Evolutionary conservation across 306 rosid species (phyloP).

Genomic region (Prunus mume): DNA sequence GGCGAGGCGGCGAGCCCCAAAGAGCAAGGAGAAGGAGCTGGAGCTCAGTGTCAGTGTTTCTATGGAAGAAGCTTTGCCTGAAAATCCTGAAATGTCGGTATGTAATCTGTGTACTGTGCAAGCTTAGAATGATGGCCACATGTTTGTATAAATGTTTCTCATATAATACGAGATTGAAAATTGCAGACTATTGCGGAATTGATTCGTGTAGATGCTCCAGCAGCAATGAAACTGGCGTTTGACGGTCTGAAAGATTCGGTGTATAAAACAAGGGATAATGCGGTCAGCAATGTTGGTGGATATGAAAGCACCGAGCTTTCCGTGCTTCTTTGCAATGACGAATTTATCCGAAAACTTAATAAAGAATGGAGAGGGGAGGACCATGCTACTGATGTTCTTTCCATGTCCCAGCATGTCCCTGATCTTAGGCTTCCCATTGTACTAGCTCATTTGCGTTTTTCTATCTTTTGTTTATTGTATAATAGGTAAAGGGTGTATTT

Average conservation of each 20-base stretch:
- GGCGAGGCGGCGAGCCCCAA: conserved; percentile 39
- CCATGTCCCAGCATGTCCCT: conserved; percentile 76
- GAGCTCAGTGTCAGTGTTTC: conserved; percentile 63
- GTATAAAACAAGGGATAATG: conserved; percentile 62
- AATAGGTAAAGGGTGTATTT: conserved; percentile 4
- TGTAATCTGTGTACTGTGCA: background rate
- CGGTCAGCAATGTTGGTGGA: conserved; percentile 62
- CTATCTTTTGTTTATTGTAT: background rate
- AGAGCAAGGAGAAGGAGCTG: conserved; percentile 54
- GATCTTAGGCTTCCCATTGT: conserved; percentile 75
- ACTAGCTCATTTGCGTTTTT: conserved; percentile 21
- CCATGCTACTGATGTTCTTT: conserved; percentile 79
- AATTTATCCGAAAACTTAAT: conserved; percentile 72
- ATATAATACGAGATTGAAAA: background rate
- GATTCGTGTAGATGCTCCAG: conserved; percentile 74
- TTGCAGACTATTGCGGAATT: conserved; percentile 69
- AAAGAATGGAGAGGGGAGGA: conserved; percentile 96
- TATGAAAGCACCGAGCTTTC: conserved; percentile 74
- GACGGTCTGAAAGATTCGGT: conserved; percentile 60
- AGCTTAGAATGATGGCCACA: background rate
- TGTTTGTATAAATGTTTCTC: background rate
- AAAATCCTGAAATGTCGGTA: conserved; percentile 72
- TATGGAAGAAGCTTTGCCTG: conserved; percentile 71
- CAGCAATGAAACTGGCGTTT: conserved; percentile 73
- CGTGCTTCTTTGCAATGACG: conserved; percentile 76